phyloP scores from a whole-genome alignment of 805 yeast genomes.

The Pichia nakasei region DNA sequence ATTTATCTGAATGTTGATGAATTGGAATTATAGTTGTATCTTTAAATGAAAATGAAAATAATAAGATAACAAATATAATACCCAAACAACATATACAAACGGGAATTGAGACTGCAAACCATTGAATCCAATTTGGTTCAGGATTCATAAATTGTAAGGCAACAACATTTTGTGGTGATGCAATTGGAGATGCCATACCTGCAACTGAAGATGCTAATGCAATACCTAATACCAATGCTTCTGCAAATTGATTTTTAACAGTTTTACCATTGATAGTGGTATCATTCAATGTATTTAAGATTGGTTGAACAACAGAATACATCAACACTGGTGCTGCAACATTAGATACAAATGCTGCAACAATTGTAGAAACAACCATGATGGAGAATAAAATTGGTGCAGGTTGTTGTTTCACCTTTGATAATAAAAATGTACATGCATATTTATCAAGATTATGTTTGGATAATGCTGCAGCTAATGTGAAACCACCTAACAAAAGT shows the following conservation, averaged over 20 bases:
- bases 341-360: conserved; percentile 92
- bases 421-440: conserved; percentile 71
- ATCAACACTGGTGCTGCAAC: conserved; percentile 96
- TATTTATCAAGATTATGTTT: conserved; percentile 84
- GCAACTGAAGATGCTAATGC: conserved; percentile 91
- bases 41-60: conserved; percentile 49
- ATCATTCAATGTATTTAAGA: conserved; percentile 74
- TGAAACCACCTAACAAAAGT: conserved; percentile 86
- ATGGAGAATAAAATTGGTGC: conserved; percentile 64
- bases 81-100: conserved; percentile 57
- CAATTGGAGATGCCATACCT: conserved; percentile 96
- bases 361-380: conserved; percentile 78
- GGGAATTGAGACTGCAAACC: conserved; percentile 88
- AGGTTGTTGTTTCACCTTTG: conserved; percentile 83
- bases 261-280: conserved; percentile 32
- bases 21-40: conserved; percentile 47
- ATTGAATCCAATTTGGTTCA: conserved; percentile 77
- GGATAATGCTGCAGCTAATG: conserved; percentile 89
- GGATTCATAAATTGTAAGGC: conserved; percentile 86
- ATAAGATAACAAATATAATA: conserved; percentile 63
- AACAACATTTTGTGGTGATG: conserved; percentile 92
- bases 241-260: conserved; percentile 44
- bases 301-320: conserved; percentile 84
- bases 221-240: conserved; percentile 80
- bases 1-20: conserved; percentile 53